These are phyloP conservation scores for Annulohypoxylon nitens DNA, from an alignment of 495 filamentous ascomycete genomes.

Conservation along the genomic window DNA sequence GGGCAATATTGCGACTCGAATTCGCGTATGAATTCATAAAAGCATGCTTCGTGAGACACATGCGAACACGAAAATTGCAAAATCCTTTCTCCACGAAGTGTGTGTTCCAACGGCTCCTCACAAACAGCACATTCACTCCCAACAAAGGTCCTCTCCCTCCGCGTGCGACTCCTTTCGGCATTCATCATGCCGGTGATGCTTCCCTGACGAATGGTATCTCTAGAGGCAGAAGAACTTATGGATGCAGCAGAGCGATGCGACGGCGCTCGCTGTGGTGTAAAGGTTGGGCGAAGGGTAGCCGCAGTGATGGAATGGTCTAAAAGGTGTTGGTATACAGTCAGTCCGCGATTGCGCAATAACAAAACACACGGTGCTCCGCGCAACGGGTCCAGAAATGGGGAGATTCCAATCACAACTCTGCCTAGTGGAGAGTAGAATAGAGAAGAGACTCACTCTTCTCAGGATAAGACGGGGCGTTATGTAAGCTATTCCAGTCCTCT, in stretches of 20 bases:
- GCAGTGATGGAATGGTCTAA: constrained; percentile 57
- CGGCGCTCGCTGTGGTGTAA: constrained; percentile 51
- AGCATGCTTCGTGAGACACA: constrained; percentile 98
- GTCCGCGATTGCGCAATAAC: constrained; percentile 37
- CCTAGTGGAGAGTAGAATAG: neutral
- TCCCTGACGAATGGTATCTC: constrained; percentile 53
- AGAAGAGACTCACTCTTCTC: constrained; percentile 60
- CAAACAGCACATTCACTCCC: constrained; percentile 96
- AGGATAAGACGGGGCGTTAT: constrained; percentile 53
- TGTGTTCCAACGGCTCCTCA: constrained; percentile 97
- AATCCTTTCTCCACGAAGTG: constrained; percentile 92
- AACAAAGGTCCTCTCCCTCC: constrained; percentile 94
- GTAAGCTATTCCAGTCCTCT: constrained; percentile 44
- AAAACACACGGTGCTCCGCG: constrained; percentile 6
- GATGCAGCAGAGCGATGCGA: constrained; percentile 61
- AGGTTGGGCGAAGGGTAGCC: constrained; percentile 47
- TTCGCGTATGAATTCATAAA: constrained; percentile 98
- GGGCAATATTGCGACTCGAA: constrained; percentile 96
- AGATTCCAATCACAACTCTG: constrained; percentile 25
- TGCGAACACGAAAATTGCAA: constrained; percentile 96
- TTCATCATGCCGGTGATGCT: constrained; percentile 70
- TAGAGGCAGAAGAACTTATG: constrained; percentile 56
- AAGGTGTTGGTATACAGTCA: constrained; percentile 41
- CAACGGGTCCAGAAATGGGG: constrained; percentile 27
- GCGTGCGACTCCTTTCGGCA: constrained; percentile 81